phyloP scores from a whole-genome alignment of 2,329 filamentous ascomycete genomes.

The Remersonia thermophila region DNA sequence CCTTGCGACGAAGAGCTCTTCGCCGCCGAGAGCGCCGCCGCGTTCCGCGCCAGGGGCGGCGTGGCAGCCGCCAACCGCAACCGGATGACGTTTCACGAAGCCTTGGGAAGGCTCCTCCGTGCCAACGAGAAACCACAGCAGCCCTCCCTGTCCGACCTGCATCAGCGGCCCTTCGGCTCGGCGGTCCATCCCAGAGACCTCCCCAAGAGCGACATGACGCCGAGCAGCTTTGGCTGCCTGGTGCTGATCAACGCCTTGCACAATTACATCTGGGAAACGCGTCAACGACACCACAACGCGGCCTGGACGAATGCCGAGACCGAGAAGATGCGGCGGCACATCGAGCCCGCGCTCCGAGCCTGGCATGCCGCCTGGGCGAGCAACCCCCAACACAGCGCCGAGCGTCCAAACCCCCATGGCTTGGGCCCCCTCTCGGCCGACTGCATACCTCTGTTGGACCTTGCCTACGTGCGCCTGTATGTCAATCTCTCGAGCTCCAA shows the following conservation, averaged over 20 bases:
- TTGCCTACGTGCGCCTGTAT: constrained; percentile 85
- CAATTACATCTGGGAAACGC: constrained; percentile 97
- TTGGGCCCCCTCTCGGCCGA: constrained; percentile 76
- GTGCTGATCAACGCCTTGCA: constrained; percentile 89
- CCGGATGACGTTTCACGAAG: constrained; percentile 66
- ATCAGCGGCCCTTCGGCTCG: constrained; percentile 36
- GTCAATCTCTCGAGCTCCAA: constrained; percentile 88
- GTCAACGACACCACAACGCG: constrained; percentile 77
- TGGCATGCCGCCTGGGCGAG: constrained; percentile 90
- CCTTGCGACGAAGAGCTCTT: constrained; percentile 92
- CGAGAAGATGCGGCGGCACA: constrained; percentile 89
- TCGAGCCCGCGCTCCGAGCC: constrained; percentile 83
- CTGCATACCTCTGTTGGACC: constrained; percentile 77
- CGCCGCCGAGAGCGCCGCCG: constrained; percentile 68
- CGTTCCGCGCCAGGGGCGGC: constrained; percentile 70
- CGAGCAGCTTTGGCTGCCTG: constrained; percentile 85
- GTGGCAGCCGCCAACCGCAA: constrained; percentile 55
- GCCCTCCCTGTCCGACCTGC: constrained; percentile 26
- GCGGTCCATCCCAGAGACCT: constrained; percentile 34
- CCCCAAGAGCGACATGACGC: constrained; percentile 52
- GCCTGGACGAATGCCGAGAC: constrained; percentile 87
- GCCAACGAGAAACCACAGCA: constrained; percentile 57
- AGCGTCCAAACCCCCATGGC: constrained; percentile 74
- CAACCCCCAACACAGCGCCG: constrained; percentile 71
- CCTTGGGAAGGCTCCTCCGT: constrained; percentile 67